Base-by-base conservation (phyloP, 108 stramenopile species). In the Cylindrotheca closterium region DNA sequence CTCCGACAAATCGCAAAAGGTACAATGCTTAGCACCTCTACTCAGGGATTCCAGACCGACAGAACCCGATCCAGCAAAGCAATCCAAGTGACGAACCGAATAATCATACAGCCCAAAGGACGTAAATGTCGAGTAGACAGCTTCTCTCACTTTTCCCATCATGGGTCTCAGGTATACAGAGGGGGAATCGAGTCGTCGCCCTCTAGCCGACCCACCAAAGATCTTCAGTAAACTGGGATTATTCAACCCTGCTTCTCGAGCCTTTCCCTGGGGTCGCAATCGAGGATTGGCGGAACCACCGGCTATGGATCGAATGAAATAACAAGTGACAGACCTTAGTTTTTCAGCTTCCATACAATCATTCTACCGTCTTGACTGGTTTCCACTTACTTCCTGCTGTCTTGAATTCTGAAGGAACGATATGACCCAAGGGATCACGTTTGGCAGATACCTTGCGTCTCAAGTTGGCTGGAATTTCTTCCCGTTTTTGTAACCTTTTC, bases 111-210 rank as follows among this genome's bases (percentile, higher is more conserved):
- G 50, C 4, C 93, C 96, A 74, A 97, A 93, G 33, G 79, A 81
- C 18, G 70, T 81, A 30, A 98, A 79, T 5, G 96, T 96, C 34
- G 82, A 86, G 76, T 86, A 98, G 4, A 97, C 80, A 30, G 97
- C 96, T 75, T 98, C 97, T 48, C 85, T 65, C 12, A 98, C 97
- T 74, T 97, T 98, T 12, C 94, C 95, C 97, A 98, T 98, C 97
- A 98, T 98, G 50, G 97, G 97, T 30, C 97, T 84, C 33, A 98
- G 72, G 62, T 95, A 95, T n/a, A 97, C 96, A 48, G 80, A 77
- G 0, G 97, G 97, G 21, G 89, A 91, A 45, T 93, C 89, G 55
- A 98, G 67, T 53, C 79, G 75, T 2, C 92, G 80, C 27, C 96
- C 96, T 49, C 79, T 68, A 23, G 78, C 81, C 1, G 78, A 65